Evolutionary conservation across 2,329 filamentous ascomycete genomes (phyloP), one percentile per base, ranked within the genome.

Genomic region (Amphichorda felina): DNA sequence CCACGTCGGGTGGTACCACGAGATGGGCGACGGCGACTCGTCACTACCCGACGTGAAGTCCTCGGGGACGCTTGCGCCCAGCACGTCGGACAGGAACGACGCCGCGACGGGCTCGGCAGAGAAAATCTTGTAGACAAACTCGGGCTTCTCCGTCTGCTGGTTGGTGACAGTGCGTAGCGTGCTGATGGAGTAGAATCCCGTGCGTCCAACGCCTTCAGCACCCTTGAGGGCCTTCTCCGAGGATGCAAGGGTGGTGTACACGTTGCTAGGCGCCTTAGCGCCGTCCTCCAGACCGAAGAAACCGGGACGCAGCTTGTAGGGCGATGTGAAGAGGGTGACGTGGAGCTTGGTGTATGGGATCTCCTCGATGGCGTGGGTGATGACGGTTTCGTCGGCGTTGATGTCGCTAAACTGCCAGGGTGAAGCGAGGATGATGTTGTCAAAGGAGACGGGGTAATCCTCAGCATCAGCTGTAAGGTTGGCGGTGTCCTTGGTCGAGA

Each of bases 281-380:
- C 59, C 67, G 0, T 68, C 53, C 2, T 64, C 50, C 2, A 93
- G 65, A 38, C 75, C 73, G 64, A 96, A 96, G 51, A 77, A 87
- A 3, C 55, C 55, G 0, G 82, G 70, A 15, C 73, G 78, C n/a
- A 94, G 69, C n/a, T 61, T 68, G 45, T 78, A 73, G 0, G 84
- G 77, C 0, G 86, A 84, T 0, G 88, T 69, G 49, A 98, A 89
- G 1, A 96, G 72, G 0, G 89, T 96, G 35, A 95, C 89, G 50
- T 96, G 81, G 1, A 96, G 70, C 33, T 73, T 72, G 3, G 86
- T 83, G 53, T 95, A 98, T 0, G 85, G 82, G n/a, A 95, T 79
- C 31, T 72, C 56, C 44, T 91, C 82, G 2, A 93, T 86, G 4
- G 61, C 56, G 22, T 70, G 64, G 36, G 84, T 80, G 13, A 88